Conservation (phyloP, 2,329 filamentous ascomycete genomes). For the Nigrospora sphaerica region DNA sequence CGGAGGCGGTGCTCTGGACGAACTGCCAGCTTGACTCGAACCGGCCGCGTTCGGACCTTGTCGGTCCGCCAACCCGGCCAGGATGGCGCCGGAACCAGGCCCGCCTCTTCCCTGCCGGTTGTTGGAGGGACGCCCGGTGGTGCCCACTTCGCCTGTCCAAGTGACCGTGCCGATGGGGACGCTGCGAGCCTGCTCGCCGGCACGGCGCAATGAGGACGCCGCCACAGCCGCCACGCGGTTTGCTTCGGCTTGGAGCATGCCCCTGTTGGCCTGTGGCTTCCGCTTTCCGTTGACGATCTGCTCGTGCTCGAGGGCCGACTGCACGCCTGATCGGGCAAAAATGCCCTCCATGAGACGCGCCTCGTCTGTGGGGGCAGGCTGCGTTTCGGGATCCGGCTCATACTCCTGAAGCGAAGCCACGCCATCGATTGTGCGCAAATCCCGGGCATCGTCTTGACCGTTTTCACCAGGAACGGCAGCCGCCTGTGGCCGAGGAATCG, state of each 20-base stretch:
- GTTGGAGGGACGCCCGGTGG: conserved; percentile 62
- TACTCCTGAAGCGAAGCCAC: conserved; percentile 20
- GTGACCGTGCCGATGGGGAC: conserved; percentile 81
- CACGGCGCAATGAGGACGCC: conserved; percentile 65
- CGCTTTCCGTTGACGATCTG: conserved; percentile 75
- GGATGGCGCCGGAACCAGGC: conserved; percentile 45
- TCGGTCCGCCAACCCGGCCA: conserved; percentile 50
- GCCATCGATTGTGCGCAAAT: conserved; percentile 26
- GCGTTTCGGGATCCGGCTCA: conserved; percentile 40
- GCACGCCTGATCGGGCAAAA: conserved; percentile 77
- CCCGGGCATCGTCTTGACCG: conserved; percentile 15
- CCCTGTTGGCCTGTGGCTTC: conserved; percentile 65
- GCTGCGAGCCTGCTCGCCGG: conserved; percentile 63
- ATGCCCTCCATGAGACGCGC: conserved; percentile 82
- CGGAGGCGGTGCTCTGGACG: conserved; percentile 21
- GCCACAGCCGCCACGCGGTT: conserved; percentile 72
- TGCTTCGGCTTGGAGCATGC: conserved; percentile 76
- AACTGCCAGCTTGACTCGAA: neutral
- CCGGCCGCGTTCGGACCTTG: conserved; percentile 32
- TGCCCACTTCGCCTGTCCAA: conserved; percentile 84
- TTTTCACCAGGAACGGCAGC: neutral
- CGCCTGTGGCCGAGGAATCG: conserved; percentile 4
- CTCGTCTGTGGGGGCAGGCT: conserved; percentile 45
- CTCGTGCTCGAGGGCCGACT: conserved; percentile 90
- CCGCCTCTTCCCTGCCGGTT: conserved; percentile 39